These are phyloP conservation scores for Posidonia oceanica DNA, from an alignment of 116 monocot genomes.

Conservation along the genomic window DNA sequence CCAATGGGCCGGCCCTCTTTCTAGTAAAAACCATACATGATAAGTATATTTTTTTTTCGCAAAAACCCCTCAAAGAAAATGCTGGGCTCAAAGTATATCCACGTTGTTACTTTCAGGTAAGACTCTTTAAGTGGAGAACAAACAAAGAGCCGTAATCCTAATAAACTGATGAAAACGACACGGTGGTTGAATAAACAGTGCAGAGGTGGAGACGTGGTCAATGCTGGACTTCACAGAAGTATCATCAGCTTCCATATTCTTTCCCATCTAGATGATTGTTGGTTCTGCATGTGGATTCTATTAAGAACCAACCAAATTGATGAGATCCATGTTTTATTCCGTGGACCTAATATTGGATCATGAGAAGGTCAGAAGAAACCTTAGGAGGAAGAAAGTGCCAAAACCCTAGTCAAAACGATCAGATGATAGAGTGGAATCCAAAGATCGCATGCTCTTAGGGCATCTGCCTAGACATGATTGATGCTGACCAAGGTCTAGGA, in stretches of 20 bases:
- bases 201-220: background rate
- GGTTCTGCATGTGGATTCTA: conserved; percentile 2
- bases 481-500: background rate
- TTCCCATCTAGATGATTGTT: background rate
- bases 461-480: background rate
- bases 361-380: background rate
- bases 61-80: too few species aligned
- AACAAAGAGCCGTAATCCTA: background rate
- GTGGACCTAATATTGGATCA: background rate
- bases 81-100: too few species aligned
- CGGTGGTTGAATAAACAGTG: background rate
- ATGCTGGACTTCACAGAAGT: conserved; percentile 1
- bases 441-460: background rate
- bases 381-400: conserved; percentile 2
- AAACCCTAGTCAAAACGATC: conserved; percentile 1
- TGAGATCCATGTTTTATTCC: conserved; percentile 3
- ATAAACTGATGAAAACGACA: background rate
- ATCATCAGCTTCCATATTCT: background rate
- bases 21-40: too few species aligned
- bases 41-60: too few species aligned
- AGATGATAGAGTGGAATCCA: conserved; percentile 4
- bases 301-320: conserved; percentile 3
- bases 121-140: background rate
- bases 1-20: too few species aligned
- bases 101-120: too few species aligned